A percentile compares a stretch with the other conserved stretches of the same genome.
Conservation (phyloP, 2,329 filamentous ascomycete genomes). For the Purpureocillium lavendulum region DNA sequence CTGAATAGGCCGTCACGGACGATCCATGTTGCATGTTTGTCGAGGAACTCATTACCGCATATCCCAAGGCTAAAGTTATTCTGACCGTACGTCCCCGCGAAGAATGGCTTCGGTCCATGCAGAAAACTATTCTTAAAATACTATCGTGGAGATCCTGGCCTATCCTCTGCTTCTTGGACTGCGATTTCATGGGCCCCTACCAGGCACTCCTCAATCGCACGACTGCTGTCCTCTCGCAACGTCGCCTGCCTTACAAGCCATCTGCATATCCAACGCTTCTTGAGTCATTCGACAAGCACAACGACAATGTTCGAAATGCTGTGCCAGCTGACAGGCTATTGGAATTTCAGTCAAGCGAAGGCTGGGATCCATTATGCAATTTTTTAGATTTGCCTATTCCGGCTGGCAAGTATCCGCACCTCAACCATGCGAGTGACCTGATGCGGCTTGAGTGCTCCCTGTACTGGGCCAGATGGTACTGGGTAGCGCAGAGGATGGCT, state of each 20-base stretch:
- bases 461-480: neutral
- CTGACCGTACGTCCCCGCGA: neutral
- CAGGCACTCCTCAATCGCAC: neutral
- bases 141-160: neutral
- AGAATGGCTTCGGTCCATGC: slow-evolving; percentile 1
- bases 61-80: slow-evolving; percentile 2
- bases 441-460: neutral
- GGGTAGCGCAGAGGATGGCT: neutral
- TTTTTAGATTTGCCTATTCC: slow-evolving; percentile 5
- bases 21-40: slow-evolving; percentile 1
- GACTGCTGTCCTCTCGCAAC: neutral
- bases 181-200: neutral
- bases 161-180: neutral
- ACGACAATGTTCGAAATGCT: slow-evolving; percentile 4
- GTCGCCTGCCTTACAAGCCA: neutral
- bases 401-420: neutral
- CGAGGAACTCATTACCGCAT: slow-evolving; percentile 1
- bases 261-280: neutral
- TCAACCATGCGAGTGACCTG: neutral
- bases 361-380: slow-evolving; percentile 16
- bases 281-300: neutral
- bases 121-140: neutral
- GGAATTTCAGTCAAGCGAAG: slow-evolving; percentile 11
- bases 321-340: slow-evolving; percentile 10
- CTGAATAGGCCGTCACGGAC: neutral